A percentile compares a stretch with the other conserved stretches of the same genome.
Evolutionary conservation across 768 basidiomycete species (phyloP).

Genomic region (Russula griseocarnosa): DNA sequence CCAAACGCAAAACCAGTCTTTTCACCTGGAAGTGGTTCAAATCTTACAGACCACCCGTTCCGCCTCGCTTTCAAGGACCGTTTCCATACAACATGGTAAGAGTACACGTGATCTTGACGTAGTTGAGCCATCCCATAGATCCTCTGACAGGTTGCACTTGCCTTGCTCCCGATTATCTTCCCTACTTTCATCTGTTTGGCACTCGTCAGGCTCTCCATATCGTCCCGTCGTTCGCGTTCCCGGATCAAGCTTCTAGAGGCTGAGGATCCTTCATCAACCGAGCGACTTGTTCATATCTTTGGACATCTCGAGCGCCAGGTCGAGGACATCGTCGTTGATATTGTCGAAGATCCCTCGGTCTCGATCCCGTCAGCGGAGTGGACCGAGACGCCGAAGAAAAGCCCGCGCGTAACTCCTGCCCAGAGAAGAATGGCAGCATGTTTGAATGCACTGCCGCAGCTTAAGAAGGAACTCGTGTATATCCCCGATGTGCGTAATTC

Average conservation of each 20-base stretch:
- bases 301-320: constrained; percentile 56
- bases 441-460: constrained; percentile 61
- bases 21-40: constrained; percentile 18
- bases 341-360: constrained; percentile 43
- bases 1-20: constrained; percentile 7
- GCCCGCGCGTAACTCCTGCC: constrained; percentile 44
- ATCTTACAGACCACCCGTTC: constrained; percentile 19
- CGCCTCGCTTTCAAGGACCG: constrained; percentile 4
- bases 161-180: constrained; percentile 59
- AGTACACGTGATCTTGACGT: constrained; percentile 2
- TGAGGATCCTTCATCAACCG: constrained; percentile 41
- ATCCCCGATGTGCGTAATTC: constrained; percentile 57
- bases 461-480: constrained; percentile 69
- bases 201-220: constrained; percentile 54
- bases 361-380: not conserved
- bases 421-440: constrained; percentile 55
- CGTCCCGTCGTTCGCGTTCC: constrained; percentile 54
- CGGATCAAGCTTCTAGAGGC: constrained; percentile 65
- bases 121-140: not conserved
- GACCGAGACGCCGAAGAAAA: constrained; percentile 25
- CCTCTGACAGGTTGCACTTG: constrained; percentile 45
- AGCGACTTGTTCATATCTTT: constrained; percentile 55
- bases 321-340: constrained; percentile 57
- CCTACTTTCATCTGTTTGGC: constrained; percentile 53
- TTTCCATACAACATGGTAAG: constrained; percentile 74